Percentiles rank a stretch among this genome's conserved stretches.
Evolutionary conservation across 495 filamentous ascomycete species (phyloP).

Genomic region (Corynascus novoguineensis): DNA sequence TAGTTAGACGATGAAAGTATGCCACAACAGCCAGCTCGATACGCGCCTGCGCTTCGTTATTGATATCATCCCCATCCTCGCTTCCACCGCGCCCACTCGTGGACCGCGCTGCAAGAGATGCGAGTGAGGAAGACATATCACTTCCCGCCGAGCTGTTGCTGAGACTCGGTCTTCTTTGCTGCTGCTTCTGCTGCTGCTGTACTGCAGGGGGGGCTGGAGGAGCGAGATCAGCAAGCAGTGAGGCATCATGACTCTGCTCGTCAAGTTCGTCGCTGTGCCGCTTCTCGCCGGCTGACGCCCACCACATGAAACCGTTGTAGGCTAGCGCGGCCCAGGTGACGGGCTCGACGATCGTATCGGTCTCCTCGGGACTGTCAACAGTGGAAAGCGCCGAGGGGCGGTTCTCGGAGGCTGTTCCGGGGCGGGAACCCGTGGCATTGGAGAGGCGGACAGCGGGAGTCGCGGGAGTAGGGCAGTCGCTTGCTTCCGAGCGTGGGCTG

Average conservation of each 20-base stretch:
- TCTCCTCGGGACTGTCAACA: constrained; percentile 34
- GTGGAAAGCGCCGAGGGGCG: neutral
- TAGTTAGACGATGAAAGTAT: constrained; percentile 86
- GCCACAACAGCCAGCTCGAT: constrained; percentile 74
- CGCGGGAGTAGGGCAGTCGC: constrained; percentile 19
- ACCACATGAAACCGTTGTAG: constrained; percentile 94
- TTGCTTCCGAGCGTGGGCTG: constrained; percentile 23
- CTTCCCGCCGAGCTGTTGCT: constrained; percentile 16
- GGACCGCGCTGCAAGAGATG: constrained; percentile 27
- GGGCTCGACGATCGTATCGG: constrained; percentile 61
- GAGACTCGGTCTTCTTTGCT: constrained; percentile 28
- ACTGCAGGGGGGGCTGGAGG: constrained; percentile 24
- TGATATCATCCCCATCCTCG: constrained; percentile 23
- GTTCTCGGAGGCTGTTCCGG: constrained; percentile 15
- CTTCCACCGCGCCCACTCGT: constrained; percentile 16
- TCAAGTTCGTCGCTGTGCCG: constrained; percentile 50
- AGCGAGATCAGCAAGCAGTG: constrained; percentile 42
- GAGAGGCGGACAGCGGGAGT: constrained; percentile 25
- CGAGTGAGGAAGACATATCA: constrained; percentile 32
- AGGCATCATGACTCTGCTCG: constrained; percentile 42
- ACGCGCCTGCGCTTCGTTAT: constrained; percentile 31
- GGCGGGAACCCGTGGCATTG: constrained; percentile 19
- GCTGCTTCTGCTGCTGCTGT: constrained; percentile 9
- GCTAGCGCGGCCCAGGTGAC: constrained; percentile 85
- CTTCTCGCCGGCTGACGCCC: constrained; percentile 91